A percentile compares a stretch with the other conserved stretches of the same genome.
Evolutionary conservation across 805 yeast species (phyloP).

Genomic region (Yarrowia sp.): DNA sequence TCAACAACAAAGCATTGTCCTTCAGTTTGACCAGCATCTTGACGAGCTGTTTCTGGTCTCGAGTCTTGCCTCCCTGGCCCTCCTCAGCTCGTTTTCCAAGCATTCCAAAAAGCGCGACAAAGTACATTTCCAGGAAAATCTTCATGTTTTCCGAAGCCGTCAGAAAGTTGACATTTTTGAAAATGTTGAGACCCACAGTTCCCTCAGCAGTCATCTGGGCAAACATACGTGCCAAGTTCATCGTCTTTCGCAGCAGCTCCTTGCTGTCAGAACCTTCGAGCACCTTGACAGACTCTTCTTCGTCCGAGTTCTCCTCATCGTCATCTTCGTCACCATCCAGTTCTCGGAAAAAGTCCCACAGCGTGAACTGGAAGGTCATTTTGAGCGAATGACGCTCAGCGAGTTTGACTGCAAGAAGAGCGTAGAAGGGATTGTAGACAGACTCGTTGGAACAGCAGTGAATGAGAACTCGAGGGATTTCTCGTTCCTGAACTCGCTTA

Average conservation of each 20-base stretch:
- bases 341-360: conserved; percentile 82
- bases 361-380: conserved; percentile 80
- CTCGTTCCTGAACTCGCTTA: conserved; percentile 76
- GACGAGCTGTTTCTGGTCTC: conserved; percentile 50
- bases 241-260: conserved; percentile 48
- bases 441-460: conserved; percentile 86
- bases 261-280: conserved; percentile 33
- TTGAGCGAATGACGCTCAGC: conserved; percentile 71
- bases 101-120: conserved; percentile 63
- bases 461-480: conserved; percentile 76
- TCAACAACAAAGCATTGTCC: conserved; percentile 51
- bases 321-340: conserved; percentile 54
- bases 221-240: conserved; percentile 76
- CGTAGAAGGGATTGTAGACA: conserved; percentile 85
- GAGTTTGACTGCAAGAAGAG: conserved; percentile 68
- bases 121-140: conserved; percentile 67
- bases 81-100: conserved; percentile 46
- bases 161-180: conserved; percentile 70
- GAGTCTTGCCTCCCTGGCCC: conserved; percentile 33
- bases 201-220: conserved; percentile 75
- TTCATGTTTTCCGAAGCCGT: conserved; percentile 58
- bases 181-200: conserved; percentile 64
- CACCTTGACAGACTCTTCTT: conserved; percentile 35
- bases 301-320: conserved; percentile 40
- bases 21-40: conserved; percentile 52